Percentiles rank a stretch among this genome's conserved stretches.
Conservation (phyloP, 306 rosid genomes). For the barrel medic (Medicago truncatula) region DNA sequence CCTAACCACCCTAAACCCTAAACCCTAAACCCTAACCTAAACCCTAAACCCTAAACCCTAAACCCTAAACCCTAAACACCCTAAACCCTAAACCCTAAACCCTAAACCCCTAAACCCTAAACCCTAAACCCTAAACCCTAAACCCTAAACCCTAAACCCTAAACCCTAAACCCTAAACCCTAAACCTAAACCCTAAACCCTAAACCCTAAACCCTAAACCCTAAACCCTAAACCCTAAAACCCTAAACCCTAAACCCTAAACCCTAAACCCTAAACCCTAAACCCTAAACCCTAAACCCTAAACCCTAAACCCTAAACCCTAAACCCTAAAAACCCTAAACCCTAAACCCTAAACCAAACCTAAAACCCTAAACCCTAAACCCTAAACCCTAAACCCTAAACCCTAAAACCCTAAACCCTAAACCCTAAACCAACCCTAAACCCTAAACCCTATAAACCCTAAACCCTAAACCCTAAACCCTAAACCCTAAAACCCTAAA, state of each 20-base stretch:
- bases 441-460: background rate
- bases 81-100: slow-evolving; percentile 9
- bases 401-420: background rate
- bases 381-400: background rate
- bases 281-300: background rate
- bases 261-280: background rate
- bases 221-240: background rate
- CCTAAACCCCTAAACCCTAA: background rate
- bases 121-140: background rate
- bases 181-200: background rate
- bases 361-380: background rate
- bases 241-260: slow-evolving; percentile 7
- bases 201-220: background rate
- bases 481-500: slow-evolving; percentile 2
- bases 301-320: background rate
- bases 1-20: background rate
- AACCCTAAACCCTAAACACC: slow-evolving; percentile 1
- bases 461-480: background rate
- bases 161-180: background rate
- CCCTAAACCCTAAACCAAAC: background rate
- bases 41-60: background rate
- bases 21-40: background rate
- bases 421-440: background rate
- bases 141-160: background rate
- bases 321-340: background rate